Evolutionary conservation across 495 filamentous ascomycete genomes (phyloP).

Genomic region (Tuber brumale): DNA sequence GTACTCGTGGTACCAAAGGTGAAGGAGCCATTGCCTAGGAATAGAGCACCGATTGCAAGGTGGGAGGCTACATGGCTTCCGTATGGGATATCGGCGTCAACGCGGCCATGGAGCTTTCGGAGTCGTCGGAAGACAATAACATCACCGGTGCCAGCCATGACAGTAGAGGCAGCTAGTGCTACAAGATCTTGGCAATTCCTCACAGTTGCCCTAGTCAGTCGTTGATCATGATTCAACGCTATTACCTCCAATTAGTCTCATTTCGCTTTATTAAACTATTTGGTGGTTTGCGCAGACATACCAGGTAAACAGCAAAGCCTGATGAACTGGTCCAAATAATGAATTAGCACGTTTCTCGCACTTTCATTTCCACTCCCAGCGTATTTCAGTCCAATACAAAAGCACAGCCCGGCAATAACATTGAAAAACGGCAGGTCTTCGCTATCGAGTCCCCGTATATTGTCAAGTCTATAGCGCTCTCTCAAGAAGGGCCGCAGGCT

Average conservation of each 20-base stretch:
- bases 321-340: conserved; percentile 81
- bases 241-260: conserved; percentile 9
- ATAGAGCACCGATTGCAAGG: conserved; percentile 83
- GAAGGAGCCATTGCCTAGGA: conserved; percentile 82
- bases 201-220: conserved; percentile 70
- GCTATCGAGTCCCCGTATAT: conserved; percentile 55
- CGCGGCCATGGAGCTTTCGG: conserved; percentile 78
- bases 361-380: conserved; percentile 69
- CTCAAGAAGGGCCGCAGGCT: conserved; percentile 56
- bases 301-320: conserved; percentile 61
- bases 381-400: conserved; percentile 74
- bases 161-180: conserved; percentile 70
- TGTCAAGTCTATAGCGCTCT: conserved; percentile 46
- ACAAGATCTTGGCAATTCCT: conserved; percentile 84
- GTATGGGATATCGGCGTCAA: conserved; percentile 76
- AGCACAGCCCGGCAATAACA: conserved; percentile 81
- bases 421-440: conserved; percentile 88
- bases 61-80: conserved; percentile 90
- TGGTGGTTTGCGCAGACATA: conserved; percentile 14
- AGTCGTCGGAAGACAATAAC: conserved; percentile 81
- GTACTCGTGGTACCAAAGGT: conserved; percentile 87
- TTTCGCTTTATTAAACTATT: neutral
- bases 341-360: conserved; percentile 73
- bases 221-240: conserved; percentile 67
- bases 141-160: conserved; percentile 95